These are phyloP conservation scores for Ceratocystis ficicola DNA, from an alignment of 2,329 filamentous ascomycete species.

Conservation along the genomic window DNA sequence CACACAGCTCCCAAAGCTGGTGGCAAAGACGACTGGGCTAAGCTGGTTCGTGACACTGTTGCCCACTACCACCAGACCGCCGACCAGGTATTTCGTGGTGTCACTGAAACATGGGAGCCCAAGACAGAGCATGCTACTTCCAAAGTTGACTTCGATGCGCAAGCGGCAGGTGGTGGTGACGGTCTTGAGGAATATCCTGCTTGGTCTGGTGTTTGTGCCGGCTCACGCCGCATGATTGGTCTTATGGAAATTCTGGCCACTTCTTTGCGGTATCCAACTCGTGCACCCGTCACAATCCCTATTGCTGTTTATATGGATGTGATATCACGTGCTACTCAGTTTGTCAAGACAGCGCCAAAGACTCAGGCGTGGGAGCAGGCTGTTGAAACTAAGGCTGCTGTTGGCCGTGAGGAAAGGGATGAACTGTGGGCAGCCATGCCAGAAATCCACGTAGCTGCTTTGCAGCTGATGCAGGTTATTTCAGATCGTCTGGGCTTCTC, in stretches of 20 bases:
- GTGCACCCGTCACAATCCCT: conserved; percentile 52
- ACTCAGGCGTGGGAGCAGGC: conserved; percentile 38
- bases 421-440: conserved; percentile 63
- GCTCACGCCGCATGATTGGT: conserved; percentile 54
- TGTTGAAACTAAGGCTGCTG: conserved; percentile 56
- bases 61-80: conserved; percentile 56
- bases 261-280: conserved; percentile 52
- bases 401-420: conserved; percentile 70
- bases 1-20: conserved; percentile 72
- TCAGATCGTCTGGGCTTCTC: conserved; percentile 45
- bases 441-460: conserved; percentile 57
- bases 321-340: conserved; percentile 54
- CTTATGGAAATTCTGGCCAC: conserved; percentile 53
- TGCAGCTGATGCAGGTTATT: conserved; percentile 49
- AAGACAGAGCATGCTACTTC: conserved; percentile 39
- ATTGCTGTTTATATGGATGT: conserved; percentile 57
- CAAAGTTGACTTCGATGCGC: conserved; percentile 35
- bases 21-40: conserved; percentile 65
- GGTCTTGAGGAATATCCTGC: conserved; percentile 42
- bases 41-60: conserved; percentile 49
- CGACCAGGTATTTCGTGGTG: conserved; percentile 64
- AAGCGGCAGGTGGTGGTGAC: conserved; percentile 37
- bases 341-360: conserved; percentile 43
- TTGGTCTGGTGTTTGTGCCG: conserved; percentile 66
- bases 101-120: conserved; percentile 73